A percentile compares a stretch with the other conserved stretches of the same genome.
Conservation (phyloP, 305 asterid species). For the Solanum aculeatissimum region DNA sequence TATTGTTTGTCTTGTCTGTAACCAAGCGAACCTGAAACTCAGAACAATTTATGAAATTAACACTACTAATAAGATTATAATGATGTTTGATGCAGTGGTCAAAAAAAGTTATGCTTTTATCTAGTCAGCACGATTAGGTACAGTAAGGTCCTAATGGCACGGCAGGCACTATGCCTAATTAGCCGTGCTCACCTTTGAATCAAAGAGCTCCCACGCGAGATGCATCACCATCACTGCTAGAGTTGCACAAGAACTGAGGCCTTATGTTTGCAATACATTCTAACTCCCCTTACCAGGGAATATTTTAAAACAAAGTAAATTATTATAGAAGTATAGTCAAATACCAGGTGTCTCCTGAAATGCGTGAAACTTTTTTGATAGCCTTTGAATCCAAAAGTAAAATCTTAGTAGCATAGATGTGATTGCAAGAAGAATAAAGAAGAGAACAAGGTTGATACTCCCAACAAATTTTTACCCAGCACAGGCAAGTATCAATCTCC, state of each 20-base stretch:
- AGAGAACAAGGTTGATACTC: constrained; percentile 59
- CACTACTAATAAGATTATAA: neutral
- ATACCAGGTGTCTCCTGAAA: constrained; percentile 67
- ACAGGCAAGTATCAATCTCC: constrained; percentile 43
- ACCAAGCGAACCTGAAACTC: constrained; percentile 86
- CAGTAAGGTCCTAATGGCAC: constrained; percentile 77
- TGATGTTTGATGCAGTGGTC: constrained; percentile 6
- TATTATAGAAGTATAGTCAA: constrained; percentile 33
- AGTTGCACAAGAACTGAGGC: constrained; percentile 66
- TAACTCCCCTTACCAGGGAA: constrained; percentile 99
- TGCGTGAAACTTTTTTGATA: constrained; percentile 61
- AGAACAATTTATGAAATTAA: neutral
- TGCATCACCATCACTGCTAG: constrained; percentile 93
- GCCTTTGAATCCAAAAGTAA: constrained; percentile 64
- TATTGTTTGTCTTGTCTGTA: constrained; percentile 61
- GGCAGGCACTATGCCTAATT: constrained; percentile 95
- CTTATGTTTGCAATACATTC: constrained; percentile 60
- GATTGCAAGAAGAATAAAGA: constrained; percentile 39
- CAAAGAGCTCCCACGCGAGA: constrained; percentile 87
- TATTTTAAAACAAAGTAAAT: constrained; percentile 22
- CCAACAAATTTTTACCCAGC: constrained; percentile 59
- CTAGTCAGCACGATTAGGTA: neutral
- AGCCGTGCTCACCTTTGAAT: constrained; percentile 99
- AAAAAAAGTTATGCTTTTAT: neutral
- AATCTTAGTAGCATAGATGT: constrained; percentile 56